phyloP scores from a whole-genome alignment of 176 grass and related monocot species.

The Elaeis guineensis region DNA sequence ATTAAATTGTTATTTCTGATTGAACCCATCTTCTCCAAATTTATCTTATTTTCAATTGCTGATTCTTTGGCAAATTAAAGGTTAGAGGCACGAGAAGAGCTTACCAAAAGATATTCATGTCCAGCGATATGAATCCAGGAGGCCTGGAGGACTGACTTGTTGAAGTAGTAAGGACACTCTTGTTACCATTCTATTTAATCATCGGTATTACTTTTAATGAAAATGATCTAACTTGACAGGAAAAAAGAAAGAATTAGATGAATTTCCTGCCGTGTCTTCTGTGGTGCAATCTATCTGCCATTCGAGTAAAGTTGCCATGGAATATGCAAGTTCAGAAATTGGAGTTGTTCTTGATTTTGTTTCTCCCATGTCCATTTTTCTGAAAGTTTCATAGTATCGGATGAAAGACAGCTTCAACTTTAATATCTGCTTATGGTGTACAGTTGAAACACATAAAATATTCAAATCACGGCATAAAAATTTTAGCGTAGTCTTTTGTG shows the following conservation, averaged over 20 bases:
- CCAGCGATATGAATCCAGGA: constrained; percentile 24
- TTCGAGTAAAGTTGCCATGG: constrained; percentile 63
- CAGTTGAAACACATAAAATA: too few species aligned
- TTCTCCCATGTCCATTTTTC: not conserved
- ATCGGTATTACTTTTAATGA: constrained; percentile 9
- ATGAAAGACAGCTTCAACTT: too few species aligned
- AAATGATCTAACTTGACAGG: constrained; percentile 31
- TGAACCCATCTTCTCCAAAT: too few species aligned
- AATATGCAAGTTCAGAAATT: constrained; percentile 86
- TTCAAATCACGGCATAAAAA: too few species aligned
- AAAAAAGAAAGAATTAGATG: constrained; percentile 28
- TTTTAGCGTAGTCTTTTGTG: too few species aligned
- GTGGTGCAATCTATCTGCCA: constrained; percentile 77
- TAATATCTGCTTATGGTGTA: too few species aligned
- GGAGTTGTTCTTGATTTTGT: constrained; percentile 27
- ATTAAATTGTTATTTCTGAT: too few species aligned
- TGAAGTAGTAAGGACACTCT: constrained; percentile 46
- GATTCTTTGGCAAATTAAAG: constrained; percentile 24
- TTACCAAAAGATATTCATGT: constrained; percentile 83
- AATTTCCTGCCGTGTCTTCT: constrained; percentile 35
- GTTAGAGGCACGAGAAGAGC: constrained; percentile 62
- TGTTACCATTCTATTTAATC: constrained; percentile 3
- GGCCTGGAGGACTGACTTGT: constrained; percentile 58
- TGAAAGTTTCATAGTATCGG: not conserved
- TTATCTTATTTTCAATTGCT: not conserved